phyloP scores from a whole-genome alignment of 2,329 filamentous ascomycete species.

The Didymella sp. region DNA sequence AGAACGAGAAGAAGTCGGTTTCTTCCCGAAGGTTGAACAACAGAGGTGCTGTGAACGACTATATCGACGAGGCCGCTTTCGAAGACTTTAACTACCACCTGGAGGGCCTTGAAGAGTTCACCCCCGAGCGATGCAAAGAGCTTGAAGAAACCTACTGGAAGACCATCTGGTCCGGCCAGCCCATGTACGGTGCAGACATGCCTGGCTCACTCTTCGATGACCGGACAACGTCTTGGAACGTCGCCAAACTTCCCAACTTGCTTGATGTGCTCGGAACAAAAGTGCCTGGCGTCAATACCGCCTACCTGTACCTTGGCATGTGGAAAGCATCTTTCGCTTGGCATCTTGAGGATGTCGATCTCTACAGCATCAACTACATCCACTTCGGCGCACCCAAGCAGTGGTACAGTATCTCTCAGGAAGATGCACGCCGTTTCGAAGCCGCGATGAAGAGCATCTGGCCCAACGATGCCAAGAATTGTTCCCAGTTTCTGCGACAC shows the following conservation, averaged over 20 bases:
- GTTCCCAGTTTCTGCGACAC: constrained; percentile 93
- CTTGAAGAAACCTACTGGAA: constrained; percentile 97
- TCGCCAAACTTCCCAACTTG: constrained; percentile 91
- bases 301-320: constrained; percentile 97
- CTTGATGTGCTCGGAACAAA: constrained; percentile 94
- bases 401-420: constrained; percentile 99
- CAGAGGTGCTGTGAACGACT: constrained; percentile 76
- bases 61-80: constrained; percentile 89
- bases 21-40: constrained; percentile 89
- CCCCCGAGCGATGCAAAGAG: constrained; percentile 89
- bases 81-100: constrained; percentile 90
- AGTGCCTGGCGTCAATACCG: constrained; percentile 96
- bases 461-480: constrained; percentile 93
- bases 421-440: constrained; percentile 91
- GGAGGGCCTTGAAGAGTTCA: constrained; percentile 83
- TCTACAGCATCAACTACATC: constrained; percentile 99
- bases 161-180: constrained; percentile 91
- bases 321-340: constrained; percentile 99
- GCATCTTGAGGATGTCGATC: constrained; percentile 97
- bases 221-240: constrained; percentile 83
- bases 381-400: constrained; percentile 99
- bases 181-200: constrained; percentile 95
- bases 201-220: constrained; percentile 95
- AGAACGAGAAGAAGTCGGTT: constrained; percentile 67
- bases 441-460: constrained; percentile 94